phyloP scores from a whole-genome alignment of 257 asterid genomes.

The Rauvolfia tetraphylla region DNA sequence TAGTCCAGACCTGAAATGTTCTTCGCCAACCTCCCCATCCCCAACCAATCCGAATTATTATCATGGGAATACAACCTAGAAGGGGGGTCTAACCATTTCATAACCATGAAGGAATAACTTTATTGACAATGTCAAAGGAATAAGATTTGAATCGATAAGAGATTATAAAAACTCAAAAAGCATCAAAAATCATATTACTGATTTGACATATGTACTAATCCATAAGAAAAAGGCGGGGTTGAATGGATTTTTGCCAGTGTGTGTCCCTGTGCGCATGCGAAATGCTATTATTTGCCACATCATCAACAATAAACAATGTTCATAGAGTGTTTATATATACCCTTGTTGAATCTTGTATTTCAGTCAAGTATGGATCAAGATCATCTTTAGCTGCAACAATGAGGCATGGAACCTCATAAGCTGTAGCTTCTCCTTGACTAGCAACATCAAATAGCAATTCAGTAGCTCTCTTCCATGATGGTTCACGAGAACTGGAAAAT shows the following conservation, averaged over 20 bases:
- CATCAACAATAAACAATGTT: neutral
- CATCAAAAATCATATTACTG: neutral
- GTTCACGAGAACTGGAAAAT: slow-evolving; percentile 55
- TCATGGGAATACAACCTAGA: neutral
- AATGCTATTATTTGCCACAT: neutral
- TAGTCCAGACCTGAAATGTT: neutral
- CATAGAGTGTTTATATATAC: slow-evolving; percentile 40
- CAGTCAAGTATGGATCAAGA: slow-evolving; percentile 74
- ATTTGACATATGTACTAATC: too few species aligned
- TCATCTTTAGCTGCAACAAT: slow-evolving; percentile 95
- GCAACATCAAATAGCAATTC: slow-evolving; percentile 93
- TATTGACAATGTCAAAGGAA: neutral
- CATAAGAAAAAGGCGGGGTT: neutral
- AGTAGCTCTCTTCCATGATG: slow-evolving; percentile 80
- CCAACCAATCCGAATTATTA: too few species aligned
- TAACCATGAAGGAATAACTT: neutral
- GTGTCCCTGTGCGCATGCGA: neutral
- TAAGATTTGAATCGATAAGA: neutral
- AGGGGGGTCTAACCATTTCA: neutral
- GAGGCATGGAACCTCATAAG: slow-evolving; percentile 90
- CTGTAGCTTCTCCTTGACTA: slow-evolving; percentile 84
- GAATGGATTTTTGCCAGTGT: neutral
- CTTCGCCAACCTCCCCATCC: too few species aligned
- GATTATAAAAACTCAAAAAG: neutral
- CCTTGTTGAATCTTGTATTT: slow-evolving; percentile 93